Percentiles rank a stretch among this genome's conserved stretches.
phyloP scores from a whole-genome alignment of 78 protist species.

The Speleostelium caveatum region DNA sequence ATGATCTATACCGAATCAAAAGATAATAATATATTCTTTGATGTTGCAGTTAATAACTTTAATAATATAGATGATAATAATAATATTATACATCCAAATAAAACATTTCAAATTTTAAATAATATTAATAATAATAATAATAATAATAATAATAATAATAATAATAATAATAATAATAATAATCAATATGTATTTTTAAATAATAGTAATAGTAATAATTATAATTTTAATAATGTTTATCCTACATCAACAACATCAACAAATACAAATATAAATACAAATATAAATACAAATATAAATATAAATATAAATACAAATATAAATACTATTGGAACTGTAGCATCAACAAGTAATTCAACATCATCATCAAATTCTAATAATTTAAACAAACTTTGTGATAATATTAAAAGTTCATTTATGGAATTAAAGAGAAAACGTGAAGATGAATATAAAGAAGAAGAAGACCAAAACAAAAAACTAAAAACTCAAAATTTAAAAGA shows the following conservation, averaged over 20 bases:
- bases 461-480: background rate
- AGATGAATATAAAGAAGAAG: slow-evolving; percentile 25
- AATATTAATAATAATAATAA: background rate
- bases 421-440: slow-evolving; percentile 1
- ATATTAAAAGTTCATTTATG: background rate
- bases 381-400: background rate
- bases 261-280: background rate
- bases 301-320: too few species aligned
- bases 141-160: background rate
- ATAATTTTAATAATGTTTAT: slow-evolving; percentile 10
- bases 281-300: background rate
- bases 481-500: background rate
- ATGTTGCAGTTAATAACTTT: slow-evolving; percentile 7
- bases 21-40: slow-evolving; percentile 29
- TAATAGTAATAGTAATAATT: background rate
- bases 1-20: slow-evolving; percentile 40
- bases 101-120: background rate
- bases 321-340: background rate
- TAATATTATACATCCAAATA: background rate
- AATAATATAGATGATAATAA: slow-evolving; percentile 18
- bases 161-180: slow-evolving; percentile 11
- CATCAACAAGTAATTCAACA: background rate
- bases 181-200: background rate
- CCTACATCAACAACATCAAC: background rate
- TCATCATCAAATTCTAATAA: background rate